phyloP scores from a whole-genome alignment of 2,329 filamentous ascomycete genomes.

The Erysiphe pulchra region DNA sequence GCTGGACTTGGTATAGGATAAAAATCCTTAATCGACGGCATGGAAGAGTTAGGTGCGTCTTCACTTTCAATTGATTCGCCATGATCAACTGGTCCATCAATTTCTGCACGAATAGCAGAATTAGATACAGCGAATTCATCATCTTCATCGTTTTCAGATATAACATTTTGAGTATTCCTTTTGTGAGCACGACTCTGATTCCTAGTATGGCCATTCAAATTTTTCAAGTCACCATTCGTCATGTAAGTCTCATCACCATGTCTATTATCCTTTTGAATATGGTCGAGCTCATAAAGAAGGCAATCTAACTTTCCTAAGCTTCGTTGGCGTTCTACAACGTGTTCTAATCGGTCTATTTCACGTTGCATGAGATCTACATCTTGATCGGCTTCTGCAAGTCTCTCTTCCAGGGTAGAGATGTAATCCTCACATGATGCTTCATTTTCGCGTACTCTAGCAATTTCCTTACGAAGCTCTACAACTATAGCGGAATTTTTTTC shows the following conservation, averaged over 20 bases:
- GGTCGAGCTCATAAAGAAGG: slow-evolving; percentile 70
- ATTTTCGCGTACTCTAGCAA: slow-evolving; percentile 66
- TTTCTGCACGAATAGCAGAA: slow-evolving; percentile 5
- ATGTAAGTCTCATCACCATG: slow-evolving; percentile 17
- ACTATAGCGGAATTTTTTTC: slow-evolving; percentile 79
- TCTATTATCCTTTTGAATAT: slow-evolving; percentile 36
- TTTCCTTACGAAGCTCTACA: slow-evolving; percentile 70
- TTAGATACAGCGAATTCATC: slow-evolving; percentile 2
- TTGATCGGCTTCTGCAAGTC: slow-evolving; percentile 83
- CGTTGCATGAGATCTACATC: slow-evolving; percentile 93
- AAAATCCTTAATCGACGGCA: slow-evolving; percentile 8
- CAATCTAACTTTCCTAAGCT: slow-evolving; percentile 89
- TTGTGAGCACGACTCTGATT: slow-evolving; percentile 27
- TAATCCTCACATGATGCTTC: slow-evolving; percentile 85
- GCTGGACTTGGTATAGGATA: slow-evolving; percentile 31
- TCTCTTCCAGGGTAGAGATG: slow-evolving; percentile 87
- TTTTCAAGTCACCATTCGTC: slow-evolving; percentile 18
- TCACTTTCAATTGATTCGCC: slow-evolving; percentile 16
- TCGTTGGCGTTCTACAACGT: slow-evolving; percentile 82
- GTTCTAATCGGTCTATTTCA: slow-evolving; percentile 79
- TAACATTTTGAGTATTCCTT: slow-evolving; percentile 26
- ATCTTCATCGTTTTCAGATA: slow-evolving; percentile 21
- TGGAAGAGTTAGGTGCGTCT: slow-evolving; percentile 11
- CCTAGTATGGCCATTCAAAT: slow-evolving; percentile 24
- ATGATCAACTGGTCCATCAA: slow-evolving; percentile 12